A percentile compares a stretch with the other conserved stretches of the same genome.
Evolutionary conservation across 768 basidiomycete genomes (phyloP).

Genomic region (Leccinum rimulosum): DNA sequence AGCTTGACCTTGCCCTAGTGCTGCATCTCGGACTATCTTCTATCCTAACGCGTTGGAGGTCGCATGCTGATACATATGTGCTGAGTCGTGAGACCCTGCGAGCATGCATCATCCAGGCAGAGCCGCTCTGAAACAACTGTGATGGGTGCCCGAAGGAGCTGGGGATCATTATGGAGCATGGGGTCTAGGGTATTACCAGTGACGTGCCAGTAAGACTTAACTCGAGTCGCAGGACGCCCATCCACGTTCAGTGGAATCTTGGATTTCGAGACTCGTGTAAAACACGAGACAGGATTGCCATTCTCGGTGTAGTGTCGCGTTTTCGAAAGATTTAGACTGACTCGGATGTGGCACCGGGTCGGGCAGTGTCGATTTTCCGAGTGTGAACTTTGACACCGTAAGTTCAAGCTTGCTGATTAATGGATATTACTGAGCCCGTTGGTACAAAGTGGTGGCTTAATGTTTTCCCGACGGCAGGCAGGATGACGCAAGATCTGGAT

Average conservation of each 20-base stretch:
- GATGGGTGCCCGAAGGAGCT: constrained; percentile 6
- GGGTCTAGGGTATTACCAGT: constrained; percentile 8
- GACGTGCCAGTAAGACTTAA: not conserved
- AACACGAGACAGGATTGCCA: not conserved
- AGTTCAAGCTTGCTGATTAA: not conserved
- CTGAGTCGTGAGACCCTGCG: constrained; percentile 11
- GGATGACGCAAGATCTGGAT: not conserved
- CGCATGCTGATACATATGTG: not conserved
- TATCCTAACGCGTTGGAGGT: constrained; percentile 2
- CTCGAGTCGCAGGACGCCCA: not conserved
- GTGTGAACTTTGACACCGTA: not conserved
- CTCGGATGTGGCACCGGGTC: not conserved
- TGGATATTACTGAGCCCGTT: not conserved
- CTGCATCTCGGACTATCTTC: not conserved
- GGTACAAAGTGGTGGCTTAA: not conserved
- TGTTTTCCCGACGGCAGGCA: not conserved
- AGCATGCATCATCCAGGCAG: constrained; percentile 11
- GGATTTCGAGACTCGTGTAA: not conserved
- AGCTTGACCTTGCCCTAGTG: not conserved
- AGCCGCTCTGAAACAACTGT: not conserved
- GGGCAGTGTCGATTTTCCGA: not conserved
- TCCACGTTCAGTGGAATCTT: not conserved
- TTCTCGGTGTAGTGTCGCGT: not conserved
- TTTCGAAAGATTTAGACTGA: not conserved
- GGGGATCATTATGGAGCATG: not conserved